Base-by-base conservation (phyloP, 305 asterid species). In the Fraxinus nigra region DNA sequence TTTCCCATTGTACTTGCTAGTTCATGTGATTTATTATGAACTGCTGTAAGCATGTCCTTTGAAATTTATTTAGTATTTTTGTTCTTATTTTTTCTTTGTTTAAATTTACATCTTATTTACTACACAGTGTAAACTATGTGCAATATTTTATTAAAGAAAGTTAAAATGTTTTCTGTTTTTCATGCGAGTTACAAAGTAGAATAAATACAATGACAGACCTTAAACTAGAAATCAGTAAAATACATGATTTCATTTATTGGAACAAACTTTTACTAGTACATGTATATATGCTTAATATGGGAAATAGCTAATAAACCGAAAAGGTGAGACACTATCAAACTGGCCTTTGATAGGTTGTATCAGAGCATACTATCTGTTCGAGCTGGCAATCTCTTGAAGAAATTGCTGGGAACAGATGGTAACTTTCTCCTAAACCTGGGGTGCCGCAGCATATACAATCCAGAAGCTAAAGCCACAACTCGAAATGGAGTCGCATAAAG, bases 371-470 rank as follows among this genome's bases (percentile, higher is more conserved):
- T 85, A 75, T 89, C 92, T 4, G 89, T 89, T 72, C 85, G 78
- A 43, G 89, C 84, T 1, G 90, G 87, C 81, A 89, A 83, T 83
- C 90, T 84, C 81, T 81, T 86, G 86, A 88, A 90, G 86, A 87
- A 90, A 75, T 86, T 90, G 78, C 88, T 85, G 10, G 93, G 90
- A 73, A 85, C 89, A 4, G 89, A 63, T 5, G 93, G 93, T 76
- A 87, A 35, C 84, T 88, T 90, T 88, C 87, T 86, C 54, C 90
- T 86, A 54, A 88, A 90, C 86, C 88, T 85, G 10, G 93, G 93
- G 81, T 88, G 93, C 72, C 93, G 67, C 43, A 90, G 70, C 86
- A 83, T 59, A 30, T 87, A 87, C 24, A 90, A 40, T 33, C 91
- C 91, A 1, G 82, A 72, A 65, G 83, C 90, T 54, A 90, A 81